A percentile compares a stretch with the other conserved stretches of the same genome.
phyloP scores from a whole-genome alignment of 768 basidiomycete genomes.

The Tricholoma matsutake region DNA sequence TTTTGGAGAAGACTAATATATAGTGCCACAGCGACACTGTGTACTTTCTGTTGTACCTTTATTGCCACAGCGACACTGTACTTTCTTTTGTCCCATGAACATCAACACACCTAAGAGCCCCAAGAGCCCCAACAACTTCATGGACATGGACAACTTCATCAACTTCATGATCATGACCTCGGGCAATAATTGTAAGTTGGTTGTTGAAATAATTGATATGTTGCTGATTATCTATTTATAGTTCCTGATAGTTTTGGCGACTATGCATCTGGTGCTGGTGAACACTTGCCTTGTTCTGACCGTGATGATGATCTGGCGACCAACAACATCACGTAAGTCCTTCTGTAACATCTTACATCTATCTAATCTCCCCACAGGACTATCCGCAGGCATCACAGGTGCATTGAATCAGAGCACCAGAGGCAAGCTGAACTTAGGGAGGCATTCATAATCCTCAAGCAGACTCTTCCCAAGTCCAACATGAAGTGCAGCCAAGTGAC shows the following conservation, averaged over 20 bases:
- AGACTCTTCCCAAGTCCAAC: conserved; percentile 83
- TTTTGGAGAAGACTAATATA: no score
- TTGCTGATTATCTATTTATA: conserved; percentile 28
- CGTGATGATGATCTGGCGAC: conserved; percentile 67
- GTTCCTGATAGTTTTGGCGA: conserved; percentile 53
- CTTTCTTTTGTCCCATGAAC: conserved; percentile 22
- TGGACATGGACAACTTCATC: conserved; percentile 50
- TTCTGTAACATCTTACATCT: not conserved
- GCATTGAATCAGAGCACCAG: conserved; percentile 92
- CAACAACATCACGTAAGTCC: conserved; percentile 40
- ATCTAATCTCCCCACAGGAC: conserved; percentile 40
- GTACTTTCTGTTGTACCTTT: no score
- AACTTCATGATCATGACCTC: conserved; percentile 66
- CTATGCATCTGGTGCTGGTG: conserved; percentile 63
- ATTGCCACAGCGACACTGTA: conserved; percentile 24
- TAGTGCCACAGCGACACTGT: no score
- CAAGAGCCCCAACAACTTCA: conserved; percentile 48
- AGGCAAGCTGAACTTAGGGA: conserved; percentile 91
- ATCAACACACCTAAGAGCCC: conserved; percentile 31
- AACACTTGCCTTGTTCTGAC: conserved; percentile 71
- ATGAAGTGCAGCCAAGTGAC: conserved; percentile 93
- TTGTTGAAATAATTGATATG: no score
- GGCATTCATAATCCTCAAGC: conserved; percentile 87
- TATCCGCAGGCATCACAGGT: conserved; percentile 85
- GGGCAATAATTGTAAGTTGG: conserved; percentile 58